Evolutionary conservation across 2,329 filamentous ascomycete genomes (phyloP).

Genomic region (Curvularia lunata): DNA sequence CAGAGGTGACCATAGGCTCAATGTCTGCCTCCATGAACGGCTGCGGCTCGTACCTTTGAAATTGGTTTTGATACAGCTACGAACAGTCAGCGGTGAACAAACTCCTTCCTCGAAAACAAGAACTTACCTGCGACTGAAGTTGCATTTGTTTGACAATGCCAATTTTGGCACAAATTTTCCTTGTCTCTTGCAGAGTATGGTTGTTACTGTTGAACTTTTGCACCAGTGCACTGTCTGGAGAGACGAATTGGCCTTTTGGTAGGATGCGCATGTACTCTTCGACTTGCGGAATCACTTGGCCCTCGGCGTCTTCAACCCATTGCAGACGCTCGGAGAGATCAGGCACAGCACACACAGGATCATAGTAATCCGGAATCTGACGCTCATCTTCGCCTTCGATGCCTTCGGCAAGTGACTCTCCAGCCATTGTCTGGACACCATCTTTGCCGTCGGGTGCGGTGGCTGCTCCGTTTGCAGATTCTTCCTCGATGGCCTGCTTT

Average conservation of each 20-base stretch:
- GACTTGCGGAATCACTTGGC: conserved; percentile 84
- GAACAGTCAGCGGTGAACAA: conserved; percentile 19
- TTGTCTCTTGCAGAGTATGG: conserved; percentile 92
- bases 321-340: conserved; percentile 78
- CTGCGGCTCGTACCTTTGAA: conserved; percentile 92
- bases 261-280: conserved; percentile 84
- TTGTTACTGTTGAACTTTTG: conserved; percentile 90
- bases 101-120: conserved; percentile 3
- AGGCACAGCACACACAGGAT: conserved; percentile 82
- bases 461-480: conserved; percentile 56
- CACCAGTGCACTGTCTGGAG: conserved; percentile 75
- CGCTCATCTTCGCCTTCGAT: conserved; percentile 82
- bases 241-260: conserved; percentile 74
- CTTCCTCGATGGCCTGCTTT: conserved; percentile 63
- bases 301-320: conserved; percentile 90
- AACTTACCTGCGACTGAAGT: conserved; percentile 84
- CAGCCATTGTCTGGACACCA: conserved; percentile 56
- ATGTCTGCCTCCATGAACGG: conserved; percentile 88
- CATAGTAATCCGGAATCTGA: conserved; percentile 93
- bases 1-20: conserved; percentile 85
- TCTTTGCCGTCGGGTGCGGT: conserved; percentile 56
- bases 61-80: conserved; percentile 96
- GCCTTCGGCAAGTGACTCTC: conserved; percentile 89
- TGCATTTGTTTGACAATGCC: conserved; percentile 99
- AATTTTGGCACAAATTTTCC: conserved; percentile 95